Evolutionary conservation across 306 rosid species (phyloP), one percentile per base, ranked within the genome.

Genomic region (Cicer yamashitae): DNA sequence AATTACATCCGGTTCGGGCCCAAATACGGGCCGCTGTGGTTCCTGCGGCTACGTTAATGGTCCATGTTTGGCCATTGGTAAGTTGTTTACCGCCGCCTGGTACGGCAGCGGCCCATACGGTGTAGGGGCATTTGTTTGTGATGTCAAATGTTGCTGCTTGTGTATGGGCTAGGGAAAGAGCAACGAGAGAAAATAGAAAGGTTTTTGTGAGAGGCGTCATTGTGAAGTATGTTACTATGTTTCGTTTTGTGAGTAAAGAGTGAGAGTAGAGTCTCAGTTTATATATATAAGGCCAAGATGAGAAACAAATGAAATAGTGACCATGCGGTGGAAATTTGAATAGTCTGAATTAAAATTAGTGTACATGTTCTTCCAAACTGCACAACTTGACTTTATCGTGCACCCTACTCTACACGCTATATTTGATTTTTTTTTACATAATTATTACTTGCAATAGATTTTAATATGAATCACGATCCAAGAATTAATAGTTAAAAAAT

Each of bases 1-100:
- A 87, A 44, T 10, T 80, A 79, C 96, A 88, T 9, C 81, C 75
- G 6, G 96, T 90, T 7, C 93, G 88, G 0, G 84, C 86, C 93
- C 96, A 90, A 17, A 90, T 80, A n/a, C 89, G 88, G 12, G 69
- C 87, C 11, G 8, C 12, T 1, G 1, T 6, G 0, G 86, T 63
- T 34, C 88, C 89, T 0, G 87, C 46, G 0, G 51, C 37, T 15
- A 75, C 81, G 11, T 43, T 65, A 3, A 90, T 6, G 7, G 6
- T 13, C 90, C 92, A 86, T 0, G 41, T 18, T 34, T 79, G 67
- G 4, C 81, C 84, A 0, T 1, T 11, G 62, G 65, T 40, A 0
- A 88, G 81, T 0, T 44, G 83, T 39, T 4, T 44, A 7, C 92
- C 90, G 9, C 90, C 87, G 0, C 85, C 88, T 0, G 84, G 79